phyloP scores from a whole-genome alignment of 805 yeast species.

The Kazachstania africana region DNA sequence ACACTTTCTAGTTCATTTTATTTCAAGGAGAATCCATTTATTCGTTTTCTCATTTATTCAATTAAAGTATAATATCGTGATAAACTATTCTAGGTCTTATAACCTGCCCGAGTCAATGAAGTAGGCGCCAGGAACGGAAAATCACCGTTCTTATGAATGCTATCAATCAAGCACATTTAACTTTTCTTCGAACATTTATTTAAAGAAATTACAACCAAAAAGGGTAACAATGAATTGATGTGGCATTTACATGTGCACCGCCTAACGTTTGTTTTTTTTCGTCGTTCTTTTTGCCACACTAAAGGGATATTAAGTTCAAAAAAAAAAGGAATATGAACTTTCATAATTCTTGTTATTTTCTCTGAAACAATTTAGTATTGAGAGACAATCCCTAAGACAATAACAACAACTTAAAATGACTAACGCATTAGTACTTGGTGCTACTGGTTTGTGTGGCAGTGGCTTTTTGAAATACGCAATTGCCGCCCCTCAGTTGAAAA shows the following conservation, averaged over 20 bases:
- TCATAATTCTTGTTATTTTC: no score
- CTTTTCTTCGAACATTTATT: no score
- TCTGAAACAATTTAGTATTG: background rate
- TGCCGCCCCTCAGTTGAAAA: constrained; percentile 26
- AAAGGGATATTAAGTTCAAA: background rate
- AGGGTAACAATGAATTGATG: no score
- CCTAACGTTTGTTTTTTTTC: background rate
- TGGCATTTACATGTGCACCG: no score
- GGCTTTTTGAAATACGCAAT: constrained; percentile 38
- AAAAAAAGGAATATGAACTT: background rate
- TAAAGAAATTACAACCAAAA: no score
- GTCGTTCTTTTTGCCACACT: background rate
- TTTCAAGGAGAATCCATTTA: background rate
- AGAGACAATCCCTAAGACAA: background rate
- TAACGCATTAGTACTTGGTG: constrained; percentile 42
- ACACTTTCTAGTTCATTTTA: background rate
- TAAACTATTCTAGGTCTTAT: no score
- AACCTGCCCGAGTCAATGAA: no score
- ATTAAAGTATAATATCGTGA: no score
- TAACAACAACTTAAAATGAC: constrained; percentile 2
- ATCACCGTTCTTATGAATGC: no score
- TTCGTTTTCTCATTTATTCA: background rate
- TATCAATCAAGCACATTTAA: no score
- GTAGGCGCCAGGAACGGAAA: no score
- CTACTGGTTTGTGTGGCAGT: constrained; percentile 71